Evolutionary conservation across 805 yeast genomes (phyloP), one percentile per base, ranked within the genome.

Genomic region (Saccharomycopsis sp.): DNA sequence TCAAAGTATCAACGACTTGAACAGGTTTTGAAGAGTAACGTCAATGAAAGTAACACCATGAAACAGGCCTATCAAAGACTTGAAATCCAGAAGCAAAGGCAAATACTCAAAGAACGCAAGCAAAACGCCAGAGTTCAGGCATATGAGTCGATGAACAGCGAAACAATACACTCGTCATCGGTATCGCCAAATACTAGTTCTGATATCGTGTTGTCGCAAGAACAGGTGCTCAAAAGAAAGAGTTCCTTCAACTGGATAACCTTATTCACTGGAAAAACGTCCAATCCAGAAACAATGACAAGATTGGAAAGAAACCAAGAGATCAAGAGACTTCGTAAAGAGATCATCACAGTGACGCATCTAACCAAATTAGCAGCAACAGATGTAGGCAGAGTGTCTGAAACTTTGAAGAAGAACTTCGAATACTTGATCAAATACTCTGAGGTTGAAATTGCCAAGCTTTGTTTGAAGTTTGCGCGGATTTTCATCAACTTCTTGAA

Each of bases 271-370:
- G 61, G 61, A 3, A 60, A 60, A 53, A 19, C 49, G 2, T 2
- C 35, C 1, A 59, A 55, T 23, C 64, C 64, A 35, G 64, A 62
- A 3, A 56, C 59, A 24, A 67, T 69, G 68, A 65, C 74, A 17
- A 73, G 72, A 56, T 54, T 62, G 1, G 77, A 76, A 61, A 64
- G 79, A 38, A 66, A 66, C n/a, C 65, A 64, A 41, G 79, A 76
- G 56, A 69, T 74, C 50, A 67, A 63, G 7, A 70, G 67, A 54
- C 58, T 76, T 2, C 65, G 67, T 41, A 68, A 65, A 47, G 80
- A 77, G 61, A 60, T 75, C 15, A 67, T 61, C 0, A 75, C 75
- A 58, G 60, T 77, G 29, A 70, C 72, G 17, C 78, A 75, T 42
- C 75, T 79, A 58, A 70, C 72, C 35, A 65, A 65, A 22, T 66